phyloP scores from a whole-genome alignment of 2,329 filamentous ascomycete genomes.

The Nothophaeocryptopus gaeumannii region DNA sequence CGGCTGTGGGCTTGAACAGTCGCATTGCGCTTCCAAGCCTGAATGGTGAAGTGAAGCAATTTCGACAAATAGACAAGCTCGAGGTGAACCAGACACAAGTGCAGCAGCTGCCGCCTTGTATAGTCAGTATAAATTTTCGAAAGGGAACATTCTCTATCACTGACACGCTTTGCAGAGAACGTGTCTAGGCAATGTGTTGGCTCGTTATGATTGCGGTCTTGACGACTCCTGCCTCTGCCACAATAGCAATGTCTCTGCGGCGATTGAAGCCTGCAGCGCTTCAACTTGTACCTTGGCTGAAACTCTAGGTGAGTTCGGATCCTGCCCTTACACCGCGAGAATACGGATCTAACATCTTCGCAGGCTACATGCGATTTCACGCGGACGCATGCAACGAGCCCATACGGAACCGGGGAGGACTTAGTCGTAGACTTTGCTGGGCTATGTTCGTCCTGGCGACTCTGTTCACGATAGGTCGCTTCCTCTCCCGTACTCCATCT shows the following conservation, averaged over 20 bases:
- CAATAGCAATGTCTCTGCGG: not conserved
- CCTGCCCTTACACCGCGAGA: not conserved
- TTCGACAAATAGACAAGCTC: not conserved
- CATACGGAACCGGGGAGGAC: conserved; percentile 1
- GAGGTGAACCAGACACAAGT: not conserved
- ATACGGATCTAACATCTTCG: too few relatives aligned
- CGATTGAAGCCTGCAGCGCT: not conserved
- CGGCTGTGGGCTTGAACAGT: not conserved
- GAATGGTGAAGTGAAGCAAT: not conserved
- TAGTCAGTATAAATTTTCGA: not conserved
- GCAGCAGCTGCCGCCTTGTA: not conserved
- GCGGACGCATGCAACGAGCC: conserved; percentile 10
- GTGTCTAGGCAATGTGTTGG: not conserved
- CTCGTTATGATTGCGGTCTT: not conserved
- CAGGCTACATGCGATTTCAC: not conserved
- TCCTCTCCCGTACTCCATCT: conserved; percentile 4
- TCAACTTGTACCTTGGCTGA: not conserved
- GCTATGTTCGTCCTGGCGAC: conserved; percentile 6
- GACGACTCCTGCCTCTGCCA: not conserved
- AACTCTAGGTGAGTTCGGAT: not conserved
- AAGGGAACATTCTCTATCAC: not conserved
- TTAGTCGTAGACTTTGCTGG: conserved; percentile 7
- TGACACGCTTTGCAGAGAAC: not conserved
- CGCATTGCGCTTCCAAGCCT: not conserved
- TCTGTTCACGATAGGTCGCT: conserved; percentile 4